A percentile compares a stretch with the other conserved stretches of the same genome.
These are phyloP conservation scores for Rhodotorula babjevae DNA, from an alignment of 768 basidiomycete species.

Conservation along the genomic window DNA sequence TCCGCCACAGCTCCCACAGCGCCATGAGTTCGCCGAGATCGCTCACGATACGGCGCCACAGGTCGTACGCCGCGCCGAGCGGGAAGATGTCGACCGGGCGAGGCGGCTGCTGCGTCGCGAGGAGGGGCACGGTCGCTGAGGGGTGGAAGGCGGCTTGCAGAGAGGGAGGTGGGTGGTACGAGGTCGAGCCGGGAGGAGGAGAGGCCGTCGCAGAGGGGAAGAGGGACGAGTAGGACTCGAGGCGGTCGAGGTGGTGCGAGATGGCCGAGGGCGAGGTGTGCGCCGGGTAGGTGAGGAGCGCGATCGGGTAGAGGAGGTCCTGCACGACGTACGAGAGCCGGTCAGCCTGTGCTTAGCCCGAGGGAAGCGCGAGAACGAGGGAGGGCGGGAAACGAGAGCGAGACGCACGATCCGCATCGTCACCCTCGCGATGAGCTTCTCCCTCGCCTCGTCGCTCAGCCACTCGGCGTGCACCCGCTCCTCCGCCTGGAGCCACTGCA, in stretches of 20 bases:
- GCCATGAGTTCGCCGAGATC: not conserved
- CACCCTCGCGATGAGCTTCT: conserved; percentile 1
- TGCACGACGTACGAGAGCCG: not conserved
- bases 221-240: conserved; percentile 6
- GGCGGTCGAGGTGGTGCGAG: not conserved
- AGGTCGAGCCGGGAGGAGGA: not conserved
- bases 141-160: conserved; percentile 5
- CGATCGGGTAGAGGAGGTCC: conserved; percentile 24
- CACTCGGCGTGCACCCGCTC: not conserved
- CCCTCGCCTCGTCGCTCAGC: not conserved
- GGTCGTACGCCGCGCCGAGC: conserved; percentile 9
- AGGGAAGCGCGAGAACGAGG: no score
- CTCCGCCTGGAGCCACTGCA: not conserved
- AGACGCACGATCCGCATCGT: conserved; percentile 19
- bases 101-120: conserved; percentile 19
- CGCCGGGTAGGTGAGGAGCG: conserved; percentile 20
- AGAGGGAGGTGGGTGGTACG: not conserved
- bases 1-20: conserved; percentile 21
- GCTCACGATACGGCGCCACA: not conserved
- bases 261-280: conserved; percentile 18
- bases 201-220: not conserved
- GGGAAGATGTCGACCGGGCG: conserved; percentile 10
- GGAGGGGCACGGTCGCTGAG: not conserved
- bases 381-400: not conserved
- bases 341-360: no score